Percentiles rank a stretch among this genome's conserved stretches.
Conservation (phyloP, 108 stramenopile genomes). For the Skeletonema costatum region DNA sequence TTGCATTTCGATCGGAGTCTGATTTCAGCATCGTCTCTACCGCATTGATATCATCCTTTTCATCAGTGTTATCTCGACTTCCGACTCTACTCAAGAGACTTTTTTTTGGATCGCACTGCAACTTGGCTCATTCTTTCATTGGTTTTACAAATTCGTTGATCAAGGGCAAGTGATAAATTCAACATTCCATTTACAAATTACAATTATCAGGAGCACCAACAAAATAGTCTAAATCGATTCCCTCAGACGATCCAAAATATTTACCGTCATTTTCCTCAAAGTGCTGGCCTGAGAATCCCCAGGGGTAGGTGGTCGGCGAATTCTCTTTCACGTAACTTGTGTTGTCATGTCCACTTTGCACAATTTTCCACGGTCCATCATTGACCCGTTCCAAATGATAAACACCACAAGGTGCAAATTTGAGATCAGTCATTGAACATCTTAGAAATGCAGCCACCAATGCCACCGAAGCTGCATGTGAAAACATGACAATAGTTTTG, state of each 20-base stretch:
- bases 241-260: conserved; percentile 16
- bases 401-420: conserved; percentile 45
- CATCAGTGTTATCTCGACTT: background rate
- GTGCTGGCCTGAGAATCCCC: conserved; percentile 36
- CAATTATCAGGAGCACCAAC: background rate
- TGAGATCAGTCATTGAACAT: conserved; percentile 29
- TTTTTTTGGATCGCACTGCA: background rate
- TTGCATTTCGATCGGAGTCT: background rate
- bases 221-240: conserved; percentile 46
- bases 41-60: background rate
- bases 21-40: background rate
- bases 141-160: background rate
- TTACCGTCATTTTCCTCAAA: conserved; percentile 7
- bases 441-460: conserved; percentile 30
- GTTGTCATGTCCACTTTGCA: conserved; percentile 26
- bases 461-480: conserved; percentile 42
- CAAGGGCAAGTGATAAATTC: background rate
- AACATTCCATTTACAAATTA: background rate
- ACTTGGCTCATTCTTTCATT: background rate
- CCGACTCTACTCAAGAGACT: background rate
- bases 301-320: conserved; percentile 33
- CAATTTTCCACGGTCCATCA: conserved; percentile 25
- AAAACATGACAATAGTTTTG: conserved; percentile 24
- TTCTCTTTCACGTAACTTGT: conserved; percentile 27
- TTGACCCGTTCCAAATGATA: conserved; percentile 23